phyloP scores from a whole-genome alignment of 768 basidiomycete species.

The Xanthoconium purpureum region DNA sequence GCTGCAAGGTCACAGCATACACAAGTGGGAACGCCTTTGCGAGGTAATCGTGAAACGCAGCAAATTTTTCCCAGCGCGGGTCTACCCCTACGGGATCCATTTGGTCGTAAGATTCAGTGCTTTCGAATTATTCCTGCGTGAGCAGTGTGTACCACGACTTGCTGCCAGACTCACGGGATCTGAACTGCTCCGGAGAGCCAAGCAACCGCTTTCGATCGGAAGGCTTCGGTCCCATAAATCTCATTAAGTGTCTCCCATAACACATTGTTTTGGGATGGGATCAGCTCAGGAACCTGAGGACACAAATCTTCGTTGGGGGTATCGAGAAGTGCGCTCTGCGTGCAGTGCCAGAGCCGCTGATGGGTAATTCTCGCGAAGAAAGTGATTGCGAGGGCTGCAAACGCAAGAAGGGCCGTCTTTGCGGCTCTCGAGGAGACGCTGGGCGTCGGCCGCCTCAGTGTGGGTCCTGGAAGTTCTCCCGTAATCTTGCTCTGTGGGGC shows the following conservation, averaged over 20 bases:
- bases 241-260: conserved; percentile 34
- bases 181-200: conserved; percentile 41
- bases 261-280: conserved; percentile 33
- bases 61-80: conserved; percentile 54
- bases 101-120: conserved; percentile 51
- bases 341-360: conserved; percentile 5
- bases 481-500: conserved; percentile 3
- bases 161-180: conserved; percentile 36
- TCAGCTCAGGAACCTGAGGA: conserved; percentile 33
- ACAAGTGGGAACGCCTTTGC: conserved; percentile 56
- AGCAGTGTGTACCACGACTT: background rate
- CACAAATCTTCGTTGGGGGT: conserved; percentile 24
- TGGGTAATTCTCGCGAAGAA: conserved; percentile 7
- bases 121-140: conserved; percentile 18
- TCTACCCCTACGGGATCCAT: conserved; percentile 49
- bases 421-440: conserved; percentile 6
- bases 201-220: conserved; percentile 33
- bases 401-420: conserved; percentile 12
- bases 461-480: conserved; percentile 12
- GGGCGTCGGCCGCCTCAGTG: background rate
- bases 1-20: conserved; percentile 32
- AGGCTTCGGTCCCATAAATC: conserved; percentile 33
- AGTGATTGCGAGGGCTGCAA: conserved; percentile 18
- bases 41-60: conserved; percentile 55
- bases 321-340: background rate